Evolutionary conservation across 352 stramenopile species (phyloP).

Genomic region (Thalassiosira mediterranea): DNA sequence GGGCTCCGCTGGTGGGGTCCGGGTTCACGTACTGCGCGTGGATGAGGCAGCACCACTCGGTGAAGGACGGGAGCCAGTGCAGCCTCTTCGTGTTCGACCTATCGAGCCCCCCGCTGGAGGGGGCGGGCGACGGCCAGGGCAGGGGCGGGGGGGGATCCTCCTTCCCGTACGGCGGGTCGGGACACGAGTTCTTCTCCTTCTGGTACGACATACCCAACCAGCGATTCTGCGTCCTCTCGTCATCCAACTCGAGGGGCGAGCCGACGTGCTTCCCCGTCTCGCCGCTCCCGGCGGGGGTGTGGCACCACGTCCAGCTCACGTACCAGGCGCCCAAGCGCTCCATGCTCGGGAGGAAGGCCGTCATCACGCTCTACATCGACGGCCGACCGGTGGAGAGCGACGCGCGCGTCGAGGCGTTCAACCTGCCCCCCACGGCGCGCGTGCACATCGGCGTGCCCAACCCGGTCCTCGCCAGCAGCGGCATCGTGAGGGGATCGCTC

Average conservation of each 20-base stretch:
- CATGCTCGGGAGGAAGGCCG: conserved; percentile 80
- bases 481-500: conserved; percentile 71
- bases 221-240: conserved; percentile 78
- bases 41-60: conserved; percentile 67
- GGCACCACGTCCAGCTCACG: conserved; percentile 83
- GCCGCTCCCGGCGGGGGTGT: conserved; percentile 71
- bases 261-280: conserved; percentile 79
- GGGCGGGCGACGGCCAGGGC: conserved; percentile 37
- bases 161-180: conserved; percentile 47
- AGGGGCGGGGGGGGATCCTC: background rate
- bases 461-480: conserved; percentile 74
- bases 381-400: conserved; percentile 79
- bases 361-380: conserved; percentile 81
- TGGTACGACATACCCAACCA: conserved; percentile 82
- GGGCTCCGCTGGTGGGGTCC: conserved; percentile 67
- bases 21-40: conserved; percentile 82
- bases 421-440: conserved; percentile 75
- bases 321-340: conserved; percentile 81
- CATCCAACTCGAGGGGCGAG: conserved; percentile 69
- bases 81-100: conserved; percentile 83
- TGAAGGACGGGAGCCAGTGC: conserved; percentile 59
- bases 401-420: conserved; percentile 80
- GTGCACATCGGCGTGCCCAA: conserved; percentile 82
- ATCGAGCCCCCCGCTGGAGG: conserved; percentile 64
- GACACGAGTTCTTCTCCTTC: conserved; percentile 77